These are phyloP conservation scores for Xylariaceae sp. DNA, from an alignment of 2,329 filamentous ascomycete species.

Conservation along the genomic window DNA sequence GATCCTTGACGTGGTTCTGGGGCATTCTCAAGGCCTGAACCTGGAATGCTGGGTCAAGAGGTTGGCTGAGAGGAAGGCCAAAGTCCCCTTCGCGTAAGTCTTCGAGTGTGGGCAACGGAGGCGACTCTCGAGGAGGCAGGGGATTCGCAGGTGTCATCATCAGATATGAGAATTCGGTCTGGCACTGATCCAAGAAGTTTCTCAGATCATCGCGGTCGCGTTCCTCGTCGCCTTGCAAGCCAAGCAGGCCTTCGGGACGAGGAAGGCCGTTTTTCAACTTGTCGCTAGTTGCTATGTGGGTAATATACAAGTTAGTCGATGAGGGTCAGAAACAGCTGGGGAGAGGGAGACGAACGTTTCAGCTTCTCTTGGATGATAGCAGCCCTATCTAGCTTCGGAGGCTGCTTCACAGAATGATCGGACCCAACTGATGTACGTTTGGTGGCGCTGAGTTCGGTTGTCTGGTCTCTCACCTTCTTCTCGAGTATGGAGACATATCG, in stretches of 20 bases:
- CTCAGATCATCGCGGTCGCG: slow-evolving; percentile 49
- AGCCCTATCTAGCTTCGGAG: slow-evolving; percentile 39
- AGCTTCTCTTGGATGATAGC: slow-evolving; percentile 53
- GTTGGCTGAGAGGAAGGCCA: slow-evolving; percentile 38
- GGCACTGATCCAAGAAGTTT: slow-evolving; percentile 58
- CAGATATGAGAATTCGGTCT: slow-evolving; percentile 61
- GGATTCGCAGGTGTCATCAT: slow-evolving; percentile 64
- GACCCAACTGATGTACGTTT: slow-evolving; percentile 38
- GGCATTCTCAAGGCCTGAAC: slow-evolving; percentile 33
- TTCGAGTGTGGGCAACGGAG: slow-evolving; percentile 52
- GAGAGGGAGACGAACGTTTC: slow-evolving; percentile 39
- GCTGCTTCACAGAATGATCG: slow-evolving; percentile 42
- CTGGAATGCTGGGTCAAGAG: slow-evolving; percentile 34
- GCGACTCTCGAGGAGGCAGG: slow-evolving; percentile 57
- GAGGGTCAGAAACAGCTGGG: neutral
- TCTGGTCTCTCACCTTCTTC: slow-evolving; percentile 77
- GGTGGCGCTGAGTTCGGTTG: slow-evolving; percentile 60
- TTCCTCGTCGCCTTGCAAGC: slow-evolving; percentile 35
- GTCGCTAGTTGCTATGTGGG: slow-evolving; percentile 37
- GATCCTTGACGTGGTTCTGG: slow-evolving; percentile 54
- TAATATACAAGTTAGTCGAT: slow-evolving; percentile 13
- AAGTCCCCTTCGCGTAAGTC: slow-evolving; percentile 54
- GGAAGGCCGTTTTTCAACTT: slow-evolving; percentile 36
- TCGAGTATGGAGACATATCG: slow-evolving; percentile 89
- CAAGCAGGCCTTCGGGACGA: slow-evolving; percentile 38